Evolutionary conservation across 116 monocot species (phyloP).

Genomic region (Trichopus zeylanicus): DNA sequence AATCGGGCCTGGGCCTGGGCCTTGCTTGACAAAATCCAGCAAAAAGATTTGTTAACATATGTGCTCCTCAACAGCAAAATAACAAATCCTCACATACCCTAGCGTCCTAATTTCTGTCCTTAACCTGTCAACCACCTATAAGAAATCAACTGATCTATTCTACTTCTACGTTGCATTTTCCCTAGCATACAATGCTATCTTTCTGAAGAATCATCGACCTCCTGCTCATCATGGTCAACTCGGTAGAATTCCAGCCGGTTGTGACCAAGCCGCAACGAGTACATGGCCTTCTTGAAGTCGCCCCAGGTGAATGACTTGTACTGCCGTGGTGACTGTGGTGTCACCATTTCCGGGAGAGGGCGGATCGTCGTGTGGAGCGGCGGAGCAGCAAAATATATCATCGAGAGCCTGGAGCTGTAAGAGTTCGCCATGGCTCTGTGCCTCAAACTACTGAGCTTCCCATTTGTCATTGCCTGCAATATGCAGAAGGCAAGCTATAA

Average conservation of each 20-base stretch:
- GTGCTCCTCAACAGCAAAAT: too few relatives aligned
- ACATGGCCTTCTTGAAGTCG: slow-evolving; percentile 70
- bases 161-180: too few relatives aligned
- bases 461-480: slow-evolving; percentile 66
- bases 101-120: too few relatives aligned
- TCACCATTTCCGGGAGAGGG: slow-evolving; percentile 39
- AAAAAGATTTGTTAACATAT: too few relatives aligned
- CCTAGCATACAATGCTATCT: too few relatives aligned
- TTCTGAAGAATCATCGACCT: neutral
- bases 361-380: slow-evolving; percentile 25
- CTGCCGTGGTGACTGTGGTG: slow-evolving; percentile 4
- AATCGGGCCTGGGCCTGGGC: too few relatives aligned
- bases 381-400: slow-evolving; percentile 47
- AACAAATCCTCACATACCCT: too few relatives aligned
- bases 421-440: slow-evolving; percentile 53
- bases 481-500: neutral
- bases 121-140: too few relatives aligned
- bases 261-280: slow-evolving; percentile 38
- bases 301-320: slow-evolving; percentile 65
- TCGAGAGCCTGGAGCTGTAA: slow-evolving; percentile 35
- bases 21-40: too few relatives aligned
- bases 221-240: neutral
- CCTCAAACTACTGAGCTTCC: slow-evolving; percentile 52
- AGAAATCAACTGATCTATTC: too few relatives aligned
- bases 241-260: slow-evolving; percentile 41